These are phyloP conservation scores for Saccharomycopsis capsularis DNA, from an alignment of 805 yeast genomes.

Conservation along the genomic window DNA sequence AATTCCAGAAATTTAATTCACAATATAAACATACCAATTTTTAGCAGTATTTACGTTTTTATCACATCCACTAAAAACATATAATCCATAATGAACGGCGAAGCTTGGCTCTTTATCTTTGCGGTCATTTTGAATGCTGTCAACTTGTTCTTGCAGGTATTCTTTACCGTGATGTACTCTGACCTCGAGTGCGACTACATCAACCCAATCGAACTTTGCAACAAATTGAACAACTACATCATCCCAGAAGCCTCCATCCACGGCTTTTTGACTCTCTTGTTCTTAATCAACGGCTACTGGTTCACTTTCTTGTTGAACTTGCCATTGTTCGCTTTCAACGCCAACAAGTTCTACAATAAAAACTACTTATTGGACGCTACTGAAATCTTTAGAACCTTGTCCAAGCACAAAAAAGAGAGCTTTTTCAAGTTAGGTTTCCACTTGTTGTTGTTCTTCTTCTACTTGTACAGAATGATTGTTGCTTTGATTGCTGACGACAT, in stretches of 20 bases:
- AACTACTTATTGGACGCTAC: constrained; percentile 91
- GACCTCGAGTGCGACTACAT: constrained; percentile 95
- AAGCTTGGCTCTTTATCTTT: constrained; percentile 55
- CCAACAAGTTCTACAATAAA: constrained; percentile 69
- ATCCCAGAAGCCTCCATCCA: constrained; percentile 87
- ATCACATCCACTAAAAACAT: too few relatives aligned
- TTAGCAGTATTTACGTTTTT: too few relatives aligned
- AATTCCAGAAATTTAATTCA: too few relatives aligned
- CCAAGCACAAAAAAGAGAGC: constrained; percentile 87
- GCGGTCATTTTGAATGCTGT: constrained; percentile 82
- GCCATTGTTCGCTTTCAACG: constrained; percentile 81
- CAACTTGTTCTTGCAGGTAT: constrained; percentile 86
- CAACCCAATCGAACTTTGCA: constrained; percentile 94
- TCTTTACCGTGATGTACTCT: constrained; percentile 90
- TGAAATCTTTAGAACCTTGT: constrained; percentile 89
- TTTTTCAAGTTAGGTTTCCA: constrained; percentile 89
- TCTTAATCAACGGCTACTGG: constrained; percentile 89
- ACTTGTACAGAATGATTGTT: constrained; percentile 92
- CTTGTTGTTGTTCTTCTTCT: constrained; percentile 86
- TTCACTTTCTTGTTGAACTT: constrained; percentile 73
- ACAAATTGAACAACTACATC: constrained; percentile 80
- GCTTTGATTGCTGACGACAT: constrained; percentile 71
- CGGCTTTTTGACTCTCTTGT: constrained; percentile 58
- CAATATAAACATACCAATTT: too few relatives aligned
- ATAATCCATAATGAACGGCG: constrained; percentile 38